Evolutionary conservation across 2,329 filamentous ascomycete genomes (phyloP).

Genomic region (Herpotrichia juniperi): DNA sequence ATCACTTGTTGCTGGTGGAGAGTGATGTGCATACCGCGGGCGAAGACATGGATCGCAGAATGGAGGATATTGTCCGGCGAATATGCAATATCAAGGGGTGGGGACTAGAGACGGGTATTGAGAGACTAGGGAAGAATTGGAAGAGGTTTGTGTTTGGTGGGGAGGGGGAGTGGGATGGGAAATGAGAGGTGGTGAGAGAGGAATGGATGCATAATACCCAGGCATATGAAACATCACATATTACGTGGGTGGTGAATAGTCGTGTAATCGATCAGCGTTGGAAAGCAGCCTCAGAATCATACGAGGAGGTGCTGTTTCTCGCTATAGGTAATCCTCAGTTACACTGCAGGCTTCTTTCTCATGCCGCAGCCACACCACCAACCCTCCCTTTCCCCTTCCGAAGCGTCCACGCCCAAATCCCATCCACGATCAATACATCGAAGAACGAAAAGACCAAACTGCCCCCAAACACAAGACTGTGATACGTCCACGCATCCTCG

Average conservation of each 20-base stretch:
- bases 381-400: conserved; percentile 13
- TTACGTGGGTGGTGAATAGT: no score
- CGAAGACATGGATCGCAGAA: conserved; percentile 73
- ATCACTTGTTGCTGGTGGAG: conserved; percentile 81
- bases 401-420: conserved; percentile 60
- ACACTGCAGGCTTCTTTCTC: no score
- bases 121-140: conserved; percentile 75
- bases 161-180: no score
- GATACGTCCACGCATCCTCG: conserved; percentile 69
- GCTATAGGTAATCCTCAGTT: no score
- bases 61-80: conserved; percentile 77
- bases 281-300: no score
- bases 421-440: conserved; percentile 57
- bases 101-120: conserved; percentile 73
- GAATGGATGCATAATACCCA: no score
- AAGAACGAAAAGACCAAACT: conserved; percentile 72
- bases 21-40: conserved; percentile 90
- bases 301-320: no score
- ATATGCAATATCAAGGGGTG: conserved; percentile 82
- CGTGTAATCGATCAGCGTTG: no score
- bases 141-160: conserved; percentile 73
- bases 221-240: no score
- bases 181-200: no score
- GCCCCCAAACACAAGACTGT: conserved; percentile 70
- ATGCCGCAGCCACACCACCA: background rate